phyloP scores from a whole-genome alignment of 768 basidiomycete genomes.

The Boletus coccyginus region DNA sequence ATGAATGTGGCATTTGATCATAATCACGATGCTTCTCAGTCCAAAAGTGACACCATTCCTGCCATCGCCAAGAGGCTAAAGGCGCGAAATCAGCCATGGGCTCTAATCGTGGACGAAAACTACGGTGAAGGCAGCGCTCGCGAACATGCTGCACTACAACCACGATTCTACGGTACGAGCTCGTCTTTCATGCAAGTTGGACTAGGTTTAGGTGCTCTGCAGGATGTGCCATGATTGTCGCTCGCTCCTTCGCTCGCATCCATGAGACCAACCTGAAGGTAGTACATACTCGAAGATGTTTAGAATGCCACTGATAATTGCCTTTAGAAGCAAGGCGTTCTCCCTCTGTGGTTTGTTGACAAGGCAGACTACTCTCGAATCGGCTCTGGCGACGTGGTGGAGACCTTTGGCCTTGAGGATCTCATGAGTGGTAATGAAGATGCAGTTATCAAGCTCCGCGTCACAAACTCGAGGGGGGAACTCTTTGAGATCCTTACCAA shows the following conservation, averaged over 20 bases:
- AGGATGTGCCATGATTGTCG: conserved; percentile 87
- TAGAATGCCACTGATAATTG: conserved; percentile 1
- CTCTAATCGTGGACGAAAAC: conserved; percentile 92
- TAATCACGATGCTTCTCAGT: conserved; percentile 43
- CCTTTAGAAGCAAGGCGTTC: conserved; percentile 89
- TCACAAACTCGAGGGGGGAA: conserved; percentile 64
- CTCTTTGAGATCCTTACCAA: conserved; percentile 66
- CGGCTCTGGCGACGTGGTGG: conserved; percentile 74
- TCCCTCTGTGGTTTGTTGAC: conserved; percentile 92
- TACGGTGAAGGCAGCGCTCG: conserved; percentile 98
- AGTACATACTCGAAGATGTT: conserved; percentile 8
- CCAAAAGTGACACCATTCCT: conserved; percentile 78
- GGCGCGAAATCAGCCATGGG: conserved; percentile 82
- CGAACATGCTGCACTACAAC: conserved; percentile 97
- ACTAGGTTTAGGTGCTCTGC: background rate
- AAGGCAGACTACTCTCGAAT: conserved; percentile 84
- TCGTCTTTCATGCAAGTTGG: background rate
- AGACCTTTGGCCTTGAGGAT: conserved; percentile 79
- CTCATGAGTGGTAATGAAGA: conserved; percentile 48
- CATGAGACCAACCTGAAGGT: conserved; percentile 98
- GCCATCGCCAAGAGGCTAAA: conserved; percentile 88
- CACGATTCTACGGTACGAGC: conserved; percentile 79
- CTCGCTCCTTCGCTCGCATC: conserved; percentile 94
- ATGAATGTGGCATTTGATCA: conserved; percentile 90
- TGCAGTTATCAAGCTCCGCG: conserved; percentile 50